Percentiles rank a stretch among this genome's conserved stretches.
These are phyloP conservation scores for Alternaria postmessia DNA, from an alignment of 2,329 filamentous ascomycete species.

Conservation along the genomic window DNA sequence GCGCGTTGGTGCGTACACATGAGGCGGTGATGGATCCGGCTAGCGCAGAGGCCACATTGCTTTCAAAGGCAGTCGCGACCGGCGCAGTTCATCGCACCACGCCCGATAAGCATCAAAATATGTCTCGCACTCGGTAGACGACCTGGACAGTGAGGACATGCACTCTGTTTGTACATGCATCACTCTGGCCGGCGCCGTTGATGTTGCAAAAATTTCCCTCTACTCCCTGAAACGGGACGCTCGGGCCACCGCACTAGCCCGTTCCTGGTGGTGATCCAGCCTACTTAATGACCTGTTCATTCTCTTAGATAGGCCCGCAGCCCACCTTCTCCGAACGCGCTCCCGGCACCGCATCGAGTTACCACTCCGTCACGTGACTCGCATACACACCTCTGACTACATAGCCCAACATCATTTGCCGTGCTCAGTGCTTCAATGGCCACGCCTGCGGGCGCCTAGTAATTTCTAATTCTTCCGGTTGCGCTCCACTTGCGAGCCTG, in stretches of 20 bases:
- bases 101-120: not conserved
- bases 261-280: slow-evolving; percentile 25
- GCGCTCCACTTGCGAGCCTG: slow-evolving; percentile 17
- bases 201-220: slow-evolving; percentile 40
- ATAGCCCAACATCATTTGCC: not conserved
- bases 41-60: slow-evolving; percentile 32
- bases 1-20: slow-evolving; percentile 19
- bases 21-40: slow-evolving; percentile 32
- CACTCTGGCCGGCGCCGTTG: slow-evolving; percentile 29
- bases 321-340: slow-evolving; percentile 41
- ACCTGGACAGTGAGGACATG: not conserved
- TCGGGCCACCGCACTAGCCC: slow-evolving; percentile 30
- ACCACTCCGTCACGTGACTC: slow-evolving; percentile 36
- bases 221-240: slow-evolving; percentile 37
- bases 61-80: slow-evolving; percentile 27
- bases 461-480: slow-evolving; percentile 36
- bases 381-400: slow-evolving; percentile 8
- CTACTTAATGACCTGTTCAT: slow-evolving; percentile 29
- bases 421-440: slow-evolving; percentile 32
- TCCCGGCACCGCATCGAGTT: slow-evolving; percentile 37
- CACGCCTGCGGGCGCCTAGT: slow-evolving; percentile 28
- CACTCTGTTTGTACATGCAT: not conserved
- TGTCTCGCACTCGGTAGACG: not conserved
- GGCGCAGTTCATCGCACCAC: slow-evolving; percentile 7
- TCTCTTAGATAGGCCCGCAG: slow-evolving; percentile 40